Percentiles rank a stretch among this genome's conserved stretches.
Evolutionary conservation across 2,329 filamentous ascomycete species (phyloP).

Genomic region (Ascocoryne sarcoides): DNA sequence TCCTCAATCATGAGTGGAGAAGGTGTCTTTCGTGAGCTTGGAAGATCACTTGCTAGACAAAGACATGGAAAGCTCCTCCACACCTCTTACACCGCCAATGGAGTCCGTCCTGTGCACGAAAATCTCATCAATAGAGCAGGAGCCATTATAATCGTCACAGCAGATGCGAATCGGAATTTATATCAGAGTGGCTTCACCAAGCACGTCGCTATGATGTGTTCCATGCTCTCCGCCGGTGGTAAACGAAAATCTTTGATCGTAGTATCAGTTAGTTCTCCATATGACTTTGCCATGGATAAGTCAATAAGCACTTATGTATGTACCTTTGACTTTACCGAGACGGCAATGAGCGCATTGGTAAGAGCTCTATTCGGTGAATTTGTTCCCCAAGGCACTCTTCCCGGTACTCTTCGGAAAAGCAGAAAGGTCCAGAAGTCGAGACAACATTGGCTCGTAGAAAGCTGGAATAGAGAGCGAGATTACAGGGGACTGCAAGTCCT

Average conservation of each 20-base stretch:
- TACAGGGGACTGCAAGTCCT: slow-evolving; percentile 64
- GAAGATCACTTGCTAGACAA: slow-evolving; percentile 76
- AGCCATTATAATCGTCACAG: slow-evolving; percentile 83
- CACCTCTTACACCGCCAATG: slow-evolving; percentile 91
- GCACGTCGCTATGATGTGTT: slow-evolving; percentile 92
- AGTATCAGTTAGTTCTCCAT: slow-evolving; percentile 87
- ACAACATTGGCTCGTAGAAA: slow-evolving; percentile 91
- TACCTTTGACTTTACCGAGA: slow-evolving; percentile 94
- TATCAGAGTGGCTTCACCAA: slow-evolving; percentile 95
- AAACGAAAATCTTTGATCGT: slow-evolving; percentile 87
- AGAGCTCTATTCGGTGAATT: slow-evolving; percentile 75
- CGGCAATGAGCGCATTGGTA: slow-evolving; percentile 75
- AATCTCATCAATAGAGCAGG: slow-evolving; percentile 83
- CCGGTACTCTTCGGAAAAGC: slow-evolving; percentile 74
- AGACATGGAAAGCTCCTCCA: slow-evolving; percentile 81
- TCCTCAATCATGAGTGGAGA: slow-evolving; percentile 79
- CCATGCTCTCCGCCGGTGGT: slow-evolving; percentile 64
- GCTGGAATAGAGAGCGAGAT: slow-evolving; percentile 75
- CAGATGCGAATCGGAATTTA: slow-evolving; percentile 86
- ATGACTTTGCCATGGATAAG: slow-evolving; percentile 91
- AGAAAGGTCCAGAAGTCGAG: slow-evolving; percentile 82
- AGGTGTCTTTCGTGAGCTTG: slow-evolving; percentile 83
- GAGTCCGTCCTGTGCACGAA: slow-evolving; percentile 85
- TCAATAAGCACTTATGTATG: slow-evolving; percentile 88
- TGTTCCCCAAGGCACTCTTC: slow-evolving; percentile 48